Base-by-base conservation (phyloP, 208 protist genomes). In the Leishmania tropica region DNA sequence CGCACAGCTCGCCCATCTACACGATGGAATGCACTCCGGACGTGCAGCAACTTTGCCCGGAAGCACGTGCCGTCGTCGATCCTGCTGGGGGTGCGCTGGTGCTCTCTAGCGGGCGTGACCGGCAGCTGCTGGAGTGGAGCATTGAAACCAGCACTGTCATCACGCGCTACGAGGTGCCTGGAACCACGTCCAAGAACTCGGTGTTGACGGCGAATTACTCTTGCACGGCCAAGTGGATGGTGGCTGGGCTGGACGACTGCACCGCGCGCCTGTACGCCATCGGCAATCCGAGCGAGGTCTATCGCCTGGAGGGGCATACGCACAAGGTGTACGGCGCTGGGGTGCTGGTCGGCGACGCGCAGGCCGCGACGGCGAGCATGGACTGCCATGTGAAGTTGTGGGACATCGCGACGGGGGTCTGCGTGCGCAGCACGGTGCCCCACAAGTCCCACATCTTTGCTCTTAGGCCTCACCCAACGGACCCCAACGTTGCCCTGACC, bases 391-490 rank as follows among this genome's bases (percentile, higher is more conserved):
- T 94, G 62, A 88, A 89, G 58, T 68, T 82, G 65, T 96, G 91
- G 91, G 92, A 97, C 76, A 84, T 90, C 35, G 64, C 67, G 15
- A 91, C 85, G 13, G 85, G 83, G 19, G 70, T 3, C 35, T 81
- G 78, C 70, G 40, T 93, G n/a, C 76, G 62, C n/a, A 86, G 48
- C 0, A 72, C 76, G 74, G 48, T 79, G 24, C 87, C 84, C 4
- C 90, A 93, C 81, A 81, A 75, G 42, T 90, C 82, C 5, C 83
- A 89, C 80, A 86, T 97, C 48, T 97, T 97, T 76, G 56, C 84
- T n/a, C 74, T 96, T 15, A 79, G 81, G 54, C 78, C 80, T 48
- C 93, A 91, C 51, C 83, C 80, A 19, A 35, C 62, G 0, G 58
- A 65, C 37, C 79, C 90, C 28, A 88, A 88, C 80, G 72, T 94